Conservation (phyloP, 768 basidiomycete species). For the Lentinula lateritia region DNA sequence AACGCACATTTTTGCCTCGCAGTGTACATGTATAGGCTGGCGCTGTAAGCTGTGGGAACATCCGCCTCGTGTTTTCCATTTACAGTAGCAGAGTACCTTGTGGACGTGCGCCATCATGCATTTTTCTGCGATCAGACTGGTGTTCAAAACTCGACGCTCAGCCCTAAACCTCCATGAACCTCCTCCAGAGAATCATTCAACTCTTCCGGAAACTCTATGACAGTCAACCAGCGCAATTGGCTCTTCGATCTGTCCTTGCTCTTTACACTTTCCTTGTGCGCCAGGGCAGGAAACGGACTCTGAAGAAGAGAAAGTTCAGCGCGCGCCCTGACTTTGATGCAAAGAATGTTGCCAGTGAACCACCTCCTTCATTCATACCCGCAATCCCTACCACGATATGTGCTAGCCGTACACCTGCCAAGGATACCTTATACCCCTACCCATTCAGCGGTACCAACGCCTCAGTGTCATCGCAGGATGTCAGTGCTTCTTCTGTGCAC, state of each 20-base stretch:
- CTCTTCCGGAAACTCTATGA: background rate
- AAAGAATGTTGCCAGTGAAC: background rate
- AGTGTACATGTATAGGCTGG: no score
- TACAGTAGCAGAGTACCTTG: background rate
- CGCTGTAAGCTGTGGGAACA: background rate
- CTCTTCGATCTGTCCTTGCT: background rate
- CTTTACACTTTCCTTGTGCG: background rate
- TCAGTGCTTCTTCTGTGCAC: background rate
- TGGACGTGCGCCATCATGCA: background rate
- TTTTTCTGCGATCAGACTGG: background rate
- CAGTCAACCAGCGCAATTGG: background rate
- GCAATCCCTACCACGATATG: background rate
- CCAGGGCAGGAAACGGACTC: background rate
- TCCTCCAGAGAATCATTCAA: background rate
- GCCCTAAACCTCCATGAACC: background rate
- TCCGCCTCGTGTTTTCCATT: slow-evolving; percentile 6
- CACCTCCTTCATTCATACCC: background rate
- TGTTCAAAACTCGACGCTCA: background rate
- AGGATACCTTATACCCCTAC: background rate
- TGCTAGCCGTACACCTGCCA: background rate
- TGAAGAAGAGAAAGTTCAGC: background rate
- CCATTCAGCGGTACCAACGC: background rate
- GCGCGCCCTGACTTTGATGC: background rate
- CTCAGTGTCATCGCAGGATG: background rate
- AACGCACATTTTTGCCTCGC: no score